Percentiles rank a stretch among this genome's conserved stretches.
These are phyloP conservation scores for Cercospora nicotianae DNA, from an alignment of 2,329 filamentous ascomycete species.

Conservation along the genomic window DNA sequence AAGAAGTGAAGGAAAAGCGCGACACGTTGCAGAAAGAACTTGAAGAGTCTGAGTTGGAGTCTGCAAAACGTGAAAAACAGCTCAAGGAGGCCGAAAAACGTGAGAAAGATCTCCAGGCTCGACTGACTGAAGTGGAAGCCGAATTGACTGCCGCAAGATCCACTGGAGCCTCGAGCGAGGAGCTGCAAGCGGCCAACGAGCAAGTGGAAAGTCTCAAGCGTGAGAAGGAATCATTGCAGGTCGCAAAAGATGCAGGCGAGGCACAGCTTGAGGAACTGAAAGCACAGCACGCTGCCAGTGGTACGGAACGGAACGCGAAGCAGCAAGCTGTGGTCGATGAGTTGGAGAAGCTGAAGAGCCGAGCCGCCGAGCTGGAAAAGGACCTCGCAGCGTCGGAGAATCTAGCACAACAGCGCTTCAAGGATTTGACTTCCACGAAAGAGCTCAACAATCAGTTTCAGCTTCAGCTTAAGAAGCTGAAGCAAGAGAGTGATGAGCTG, in stretches of 20 bases:
- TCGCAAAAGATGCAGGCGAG: constrained; percentile 67
- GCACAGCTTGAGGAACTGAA: constrained; percentile 64
- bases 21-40: constrained; percentile 32
- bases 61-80: constrained; percentile 23
- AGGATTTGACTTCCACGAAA: constrained; percentile 77
- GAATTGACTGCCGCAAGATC: constrained; percentile 57
- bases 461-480: constrained; percentile 76
- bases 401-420: constrained; percentile 82
- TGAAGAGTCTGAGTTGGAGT: constrained; percentile 30
- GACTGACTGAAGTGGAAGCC: constrained; percentile 56
- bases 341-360: constrained; percentile 70
- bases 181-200: constrained; percentile 52
- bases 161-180: constrained; percentile 51
- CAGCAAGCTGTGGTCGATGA: constrained; percentile 61
- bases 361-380: constrained; percentile 69
- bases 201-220: constrained; percentile 53
- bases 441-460: constrained; percentile 82
- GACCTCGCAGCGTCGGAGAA: constrained; percentile 85
- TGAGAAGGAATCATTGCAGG: constrained; percentile 58
- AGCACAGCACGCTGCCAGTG: constrained; percentile 47
- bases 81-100: constrained; percentile 28
- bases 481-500: constrained; percentile 72
- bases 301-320: constrained; percentile 52
- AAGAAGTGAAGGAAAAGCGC: constrained; percentile 31
- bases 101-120: constrained; percentile 20